Evolutionary conservation across 352 stramenopile genomes (phyloP), one percentile per base, ranked within the genome.

Genomic region (Phytophthora sansomeana): DNA sequence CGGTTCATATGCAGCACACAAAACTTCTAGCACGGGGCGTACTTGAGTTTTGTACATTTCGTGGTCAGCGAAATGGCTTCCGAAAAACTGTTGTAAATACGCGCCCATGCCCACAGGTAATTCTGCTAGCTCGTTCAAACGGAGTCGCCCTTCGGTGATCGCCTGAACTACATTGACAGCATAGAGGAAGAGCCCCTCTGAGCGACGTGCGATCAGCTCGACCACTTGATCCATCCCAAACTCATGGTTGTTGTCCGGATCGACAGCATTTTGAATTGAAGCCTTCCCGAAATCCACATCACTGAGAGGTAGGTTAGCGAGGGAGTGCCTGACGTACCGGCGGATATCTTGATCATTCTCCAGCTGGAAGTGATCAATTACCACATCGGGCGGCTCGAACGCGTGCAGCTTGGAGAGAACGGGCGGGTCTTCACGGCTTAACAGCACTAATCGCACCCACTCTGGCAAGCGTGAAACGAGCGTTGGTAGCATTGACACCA

Each of bases 141-240:
- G 49, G 21, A 93, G 32, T 10, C 85, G 78, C 4, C 75, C 77
- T 24, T 91, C 81, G 29, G 67, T 72, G 1, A 93, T 69, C 2
- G 75, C 80, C 28, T 93, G 76, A 0, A 93, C 85, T 41, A 93
- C 87, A 58, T 93, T 91, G 51, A 89, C 82, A 2, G 85, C 85
- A 30, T 93, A 93, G 21, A 92, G 38, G 33, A 93, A 93, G 21
- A 92, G 59, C 3, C 85, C 85, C 60, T 91, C 83, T 0, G 79
- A 83, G 5, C 78, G 74, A 38, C 73, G 76, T 10, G 82, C 74
- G 33, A 91, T 89, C 41, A 88, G 33, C 13, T 81, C 69, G 0
- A 86, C 62, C 72, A 74, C 29, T 76, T 80, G n/a, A 3, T 56
- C 21, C 64, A 78, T 47, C 58, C 69, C 36, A 63, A 58, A 39